Percentiles rank a stretch among this genome's conserved stretches.
phyloP scores from a whole-genome alignment of 73 alveolate genomes.

The Blepharisma stoltei region DNA sequence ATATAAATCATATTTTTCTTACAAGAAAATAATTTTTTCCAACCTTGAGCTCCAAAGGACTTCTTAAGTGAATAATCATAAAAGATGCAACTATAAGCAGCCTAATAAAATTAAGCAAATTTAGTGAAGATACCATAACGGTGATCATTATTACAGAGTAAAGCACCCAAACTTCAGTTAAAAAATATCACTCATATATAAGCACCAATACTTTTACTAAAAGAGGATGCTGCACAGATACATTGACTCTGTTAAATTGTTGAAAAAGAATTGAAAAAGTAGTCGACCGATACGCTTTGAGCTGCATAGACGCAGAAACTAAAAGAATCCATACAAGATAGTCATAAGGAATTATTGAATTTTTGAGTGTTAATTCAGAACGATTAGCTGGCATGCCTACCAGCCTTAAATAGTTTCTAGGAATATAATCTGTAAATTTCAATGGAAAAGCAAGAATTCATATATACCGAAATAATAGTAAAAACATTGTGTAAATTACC shows the following conservation, averaged over 20 bases:
- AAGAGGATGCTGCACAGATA: not conserved
- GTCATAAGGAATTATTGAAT: conserved; percentile 10
- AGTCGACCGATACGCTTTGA: conserved; percentile 2
- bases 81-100: not conserved
- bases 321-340: conserved; percentile 9
- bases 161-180: conserved; percentile 13
- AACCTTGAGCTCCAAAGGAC: conserved; percentile 30
- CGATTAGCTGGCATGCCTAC: too few species aligned
- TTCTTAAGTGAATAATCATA: conserved; percentile 7
- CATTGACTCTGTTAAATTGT: not conserved
- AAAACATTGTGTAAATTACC: not conserved
- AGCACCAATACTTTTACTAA: not conserved
- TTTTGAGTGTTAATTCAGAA: too few species aligned
- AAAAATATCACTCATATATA: not conserved
- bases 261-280: not conserved
- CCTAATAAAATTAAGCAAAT: not conserved
- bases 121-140: not conserved
- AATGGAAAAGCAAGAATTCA: not conserved
- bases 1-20: not conserved
- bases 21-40: not conserved
- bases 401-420: too few species aligned
- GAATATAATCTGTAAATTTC: too few species aligned
- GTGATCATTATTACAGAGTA: not conserved
- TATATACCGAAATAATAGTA: not conserved
- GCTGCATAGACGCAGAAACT: conserved; percentile 1